These are phyloP conservation scores for Pyrenopolyporus hunteri DNA, from an alignment of 495 filamentous ascomycete genomes.

Conservation along the genomic window DNA sequence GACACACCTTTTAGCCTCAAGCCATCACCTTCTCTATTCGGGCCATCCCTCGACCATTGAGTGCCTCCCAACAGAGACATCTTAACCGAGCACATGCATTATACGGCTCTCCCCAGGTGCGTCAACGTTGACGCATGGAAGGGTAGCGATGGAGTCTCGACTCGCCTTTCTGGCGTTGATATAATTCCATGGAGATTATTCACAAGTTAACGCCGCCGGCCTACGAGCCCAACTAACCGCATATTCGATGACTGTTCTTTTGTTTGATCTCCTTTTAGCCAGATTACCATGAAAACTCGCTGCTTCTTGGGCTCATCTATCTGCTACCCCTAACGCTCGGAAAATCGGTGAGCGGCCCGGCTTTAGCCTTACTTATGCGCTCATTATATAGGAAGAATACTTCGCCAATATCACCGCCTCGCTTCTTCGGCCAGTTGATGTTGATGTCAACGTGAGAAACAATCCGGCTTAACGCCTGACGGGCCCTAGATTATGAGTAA, in stretches of 20 bases:
- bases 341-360: conserved; percentile 56
- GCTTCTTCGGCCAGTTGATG: conserved; percentile 31
- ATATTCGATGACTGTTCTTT: conserved; percentile 27
- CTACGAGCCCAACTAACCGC: conserved; percentile 23
- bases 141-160: not conserved
- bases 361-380: conserved; percentile 30
- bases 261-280: conserved; percentile 58
- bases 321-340: conserved; percentile 45
- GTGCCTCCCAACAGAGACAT: not conserved
- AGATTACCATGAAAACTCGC: conserved; percentile 42
- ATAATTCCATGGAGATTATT: conserved; percentile 10
- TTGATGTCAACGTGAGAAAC: conserved; percentile 19
- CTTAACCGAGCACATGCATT: conserved; percentile 21
- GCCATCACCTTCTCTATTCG: conserved; percentile 25
- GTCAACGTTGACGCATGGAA: conserved; percentile 22
- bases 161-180: conserved; percentile 1
- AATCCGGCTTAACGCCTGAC: conserved; percentile 5
- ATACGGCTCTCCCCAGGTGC: conserved; percentile 5
- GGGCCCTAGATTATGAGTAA: conserved; percentile 17
- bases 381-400: conserved; percentile 32
- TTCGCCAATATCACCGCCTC: conserved; percentile 27
- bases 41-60: not conserved
- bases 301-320: conserved; percentile 27
- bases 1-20: conserved; percentile 33
- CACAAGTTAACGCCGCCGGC: conserved; percentile 10